Conservation (phyloP, 1,139 yeast species). For the Magnusiomyces tetraspermus region DNA sequence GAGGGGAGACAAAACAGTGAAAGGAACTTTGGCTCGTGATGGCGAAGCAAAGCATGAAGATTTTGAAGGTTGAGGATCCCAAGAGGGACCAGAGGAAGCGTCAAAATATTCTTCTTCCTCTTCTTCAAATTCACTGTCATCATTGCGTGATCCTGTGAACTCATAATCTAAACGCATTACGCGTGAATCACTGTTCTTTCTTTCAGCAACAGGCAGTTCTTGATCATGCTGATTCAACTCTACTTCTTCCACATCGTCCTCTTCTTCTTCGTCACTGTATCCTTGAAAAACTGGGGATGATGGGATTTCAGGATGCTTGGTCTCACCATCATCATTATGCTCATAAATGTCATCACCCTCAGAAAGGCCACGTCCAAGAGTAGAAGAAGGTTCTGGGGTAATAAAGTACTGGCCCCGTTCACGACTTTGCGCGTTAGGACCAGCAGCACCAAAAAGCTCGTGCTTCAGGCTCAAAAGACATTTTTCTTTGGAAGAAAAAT, state of each 20-base stretch:
- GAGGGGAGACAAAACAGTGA: slow-evolving; percentile 26
- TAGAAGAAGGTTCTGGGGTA: slow-evolving; percentile 26
- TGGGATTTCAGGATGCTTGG: slow-evolving; percentile 1
- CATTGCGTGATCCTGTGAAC: slow-evolving; percentile 5
- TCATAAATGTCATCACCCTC: slow-evolving; percentile 16
- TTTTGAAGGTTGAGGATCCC: background rate
- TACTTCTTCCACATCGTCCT: slow-evolving; percentile 4
- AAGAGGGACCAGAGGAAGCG: background rate
- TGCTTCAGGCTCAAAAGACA: slow-evolving; percentile 1
- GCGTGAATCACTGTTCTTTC: background rate
- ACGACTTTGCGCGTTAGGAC: background rate
- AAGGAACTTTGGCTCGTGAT: slow-evolving; percentile 17
- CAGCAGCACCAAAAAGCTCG: slow-evolving; percentile 6
- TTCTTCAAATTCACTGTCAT: background rate
- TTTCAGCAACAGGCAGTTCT: background rate
- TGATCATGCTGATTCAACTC: background rate
- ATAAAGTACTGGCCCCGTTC: slow-evolving; percentile 18
- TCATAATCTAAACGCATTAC: background rate
- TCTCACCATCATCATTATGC: slow-evolving; percentile 6
- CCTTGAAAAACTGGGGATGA: slow-evolving; percentile 1
- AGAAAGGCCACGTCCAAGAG: slow-evolving; percentile 18
- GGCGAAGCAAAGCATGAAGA: slow-evolving; percentile 16
- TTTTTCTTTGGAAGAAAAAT: background rate
- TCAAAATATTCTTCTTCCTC: too few species aligned
- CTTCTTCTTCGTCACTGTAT: slow-evolving; percentile 5